Conservation (phyloP, 2,329 filamentous ascomycete species). For the Penicillium hesseltinei region DNA sequence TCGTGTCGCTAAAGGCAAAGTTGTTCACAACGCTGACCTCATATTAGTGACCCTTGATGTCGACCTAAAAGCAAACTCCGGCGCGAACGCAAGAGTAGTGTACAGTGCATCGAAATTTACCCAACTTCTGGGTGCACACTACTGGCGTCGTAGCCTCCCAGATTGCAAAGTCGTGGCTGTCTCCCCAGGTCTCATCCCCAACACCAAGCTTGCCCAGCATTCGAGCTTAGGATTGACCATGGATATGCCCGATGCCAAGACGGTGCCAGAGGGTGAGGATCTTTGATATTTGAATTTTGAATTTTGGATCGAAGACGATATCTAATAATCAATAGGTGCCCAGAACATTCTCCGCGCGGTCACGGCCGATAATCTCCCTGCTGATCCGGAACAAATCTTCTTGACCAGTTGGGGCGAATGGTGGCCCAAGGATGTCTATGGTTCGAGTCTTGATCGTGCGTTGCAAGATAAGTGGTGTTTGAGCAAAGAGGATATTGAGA, state of each 20-base stretch:
- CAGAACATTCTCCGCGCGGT: slow-evolving; percentile 25
- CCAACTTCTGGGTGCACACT: slow-evolving; percentile 24
- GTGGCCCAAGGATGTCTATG: slow-evolving; percentile 29
- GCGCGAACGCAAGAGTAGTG: slow-evolving; percentile 14
- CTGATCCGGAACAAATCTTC: slow-evolving; percentile 26
- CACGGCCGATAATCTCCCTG: slow-evolving; percentile 17
- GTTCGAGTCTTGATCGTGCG: slow-evolving; percentile 17
- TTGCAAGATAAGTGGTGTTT: slow-evolving; percentile 28
- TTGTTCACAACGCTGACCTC: neutral
- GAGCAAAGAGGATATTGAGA: slow-evolving; percentile 25
- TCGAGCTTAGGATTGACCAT: slow-evolving; percentile 16
- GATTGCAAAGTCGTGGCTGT: slow-evolving; percentile 24
- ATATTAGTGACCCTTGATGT: slow-evolving; percentile 23
- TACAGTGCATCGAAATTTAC: slow-evolving; percentile 29
- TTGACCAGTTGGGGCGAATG: slow-evolving; percentile 32
- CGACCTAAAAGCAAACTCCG: slow-evolving; percentile 24
- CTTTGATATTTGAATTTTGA: neutral
- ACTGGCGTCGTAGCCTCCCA: slow-evolving; percentile 26
- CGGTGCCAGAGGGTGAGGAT: slow-evolving; percentile 23
- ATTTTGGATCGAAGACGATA: neutral
- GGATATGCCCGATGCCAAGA: slow-evolving; percentile 27
- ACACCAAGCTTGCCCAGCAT: slow-evolving; percentile 21
- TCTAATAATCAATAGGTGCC: slow-evolving; percentile 18
- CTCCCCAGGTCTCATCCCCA: slow-evolving; percentile 23
- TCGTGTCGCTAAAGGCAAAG: neutral